These are phyloP conservation scores for Dioscorea dumetorum DNA, from an alignment of 106 monocot genomes.

Conservation along the genomic window DNA sequence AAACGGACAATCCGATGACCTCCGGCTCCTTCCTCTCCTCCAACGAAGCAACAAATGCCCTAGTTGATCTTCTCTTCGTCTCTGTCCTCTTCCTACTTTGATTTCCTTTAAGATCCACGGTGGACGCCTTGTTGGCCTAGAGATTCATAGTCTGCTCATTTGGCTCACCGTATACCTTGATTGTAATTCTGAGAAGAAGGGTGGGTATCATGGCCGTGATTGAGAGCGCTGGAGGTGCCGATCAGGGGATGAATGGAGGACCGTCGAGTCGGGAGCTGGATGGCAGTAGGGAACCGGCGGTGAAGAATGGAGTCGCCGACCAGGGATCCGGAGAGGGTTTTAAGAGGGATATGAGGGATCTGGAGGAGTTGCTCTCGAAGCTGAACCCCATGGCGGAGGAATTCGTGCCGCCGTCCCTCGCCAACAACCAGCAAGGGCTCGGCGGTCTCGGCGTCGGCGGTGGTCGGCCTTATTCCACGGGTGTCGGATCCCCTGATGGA, in stretches of 20 bases:
- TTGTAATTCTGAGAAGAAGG: background rate
- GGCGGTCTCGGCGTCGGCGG: background rate
- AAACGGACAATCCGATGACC: conserved; percentile 1
- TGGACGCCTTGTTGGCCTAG: background rate
- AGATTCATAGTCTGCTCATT: background rate
- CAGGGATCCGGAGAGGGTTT: conserved; percentile 20
- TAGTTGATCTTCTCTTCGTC: background rate
- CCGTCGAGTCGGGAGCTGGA: background rate
- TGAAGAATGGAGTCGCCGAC: background rate
- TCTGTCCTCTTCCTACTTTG: background rate
- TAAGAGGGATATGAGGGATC: conserved; percentile 48
- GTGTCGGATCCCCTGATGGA: conserved; percentile 1
- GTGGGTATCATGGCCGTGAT: conserved; percentile 32
- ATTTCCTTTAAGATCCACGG: background rate
- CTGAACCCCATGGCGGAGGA: conserved; percentile 85
- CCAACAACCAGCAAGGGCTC: background rate
- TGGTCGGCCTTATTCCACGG: background rate
- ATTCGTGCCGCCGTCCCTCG: conserved; percentile 40
- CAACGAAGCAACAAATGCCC: background rate
- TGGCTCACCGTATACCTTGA: background rate
- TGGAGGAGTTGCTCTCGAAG: conserved; percentile 72
- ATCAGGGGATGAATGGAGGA: conserved; percentile 11
- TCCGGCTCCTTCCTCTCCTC: background rate
- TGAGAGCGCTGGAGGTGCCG: conserved; percentile 28
- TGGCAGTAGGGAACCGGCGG: background rate